phyloP scores from a whole-genome alignment of 805 yeast genomes.

The Candida adriatica region DNA sequence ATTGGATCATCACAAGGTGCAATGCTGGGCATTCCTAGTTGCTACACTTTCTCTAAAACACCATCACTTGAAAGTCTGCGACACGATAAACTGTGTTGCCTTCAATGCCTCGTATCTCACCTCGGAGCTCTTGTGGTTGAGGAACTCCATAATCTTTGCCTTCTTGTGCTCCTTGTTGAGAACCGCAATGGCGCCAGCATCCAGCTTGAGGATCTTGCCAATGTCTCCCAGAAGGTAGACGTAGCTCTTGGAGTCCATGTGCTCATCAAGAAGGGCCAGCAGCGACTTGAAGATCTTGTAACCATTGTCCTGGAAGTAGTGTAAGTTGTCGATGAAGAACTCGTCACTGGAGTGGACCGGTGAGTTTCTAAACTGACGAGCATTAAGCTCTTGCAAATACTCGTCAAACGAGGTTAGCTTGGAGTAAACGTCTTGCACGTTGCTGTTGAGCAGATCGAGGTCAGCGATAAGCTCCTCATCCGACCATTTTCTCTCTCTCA shows the following conservation, averaged over 20 bases:
- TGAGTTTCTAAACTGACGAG: conserved; percentile 75
- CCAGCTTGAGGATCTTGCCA: conserved; percentile 49
- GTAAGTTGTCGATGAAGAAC: conserved; percentile 84
- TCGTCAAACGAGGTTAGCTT: conserved; percentile 89
- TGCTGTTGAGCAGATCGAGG: conserved; percentile 48
- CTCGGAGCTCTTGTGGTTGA: conserved; percentile 75
- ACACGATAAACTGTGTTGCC: conserved; percentile 90
- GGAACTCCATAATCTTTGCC: conserved; percentile 74
- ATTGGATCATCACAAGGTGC: no score
- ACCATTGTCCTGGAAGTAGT: conserved; percentile 67
- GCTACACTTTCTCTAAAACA: neutral
- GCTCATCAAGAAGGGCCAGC: conserved; percentile 41
- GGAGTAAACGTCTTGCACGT: conserved; percentile 66
- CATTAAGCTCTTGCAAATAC: conserved; percentile 75
- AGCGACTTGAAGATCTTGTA: conserved; percentile 67
- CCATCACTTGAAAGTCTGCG: conserved; percentile 54
- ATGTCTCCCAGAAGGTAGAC: conserved; percentile 69
- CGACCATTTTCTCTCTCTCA: conserved; percentile 86
- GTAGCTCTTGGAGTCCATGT: conserved; percentile 29
- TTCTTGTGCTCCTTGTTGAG: conserved; percentile 57
- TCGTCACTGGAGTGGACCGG: conserved; percentile 88
- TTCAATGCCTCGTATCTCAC: conserved; percentile 92
- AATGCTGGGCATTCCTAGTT: no score
- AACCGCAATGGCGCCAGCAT: conserved; percentile 53
- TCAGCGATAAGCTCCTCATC: conserved; percentile 86